phyloP scores from a whole-genome alignment of 768 basidiomycete species.

The Sarcodon aspratus region DNA sequence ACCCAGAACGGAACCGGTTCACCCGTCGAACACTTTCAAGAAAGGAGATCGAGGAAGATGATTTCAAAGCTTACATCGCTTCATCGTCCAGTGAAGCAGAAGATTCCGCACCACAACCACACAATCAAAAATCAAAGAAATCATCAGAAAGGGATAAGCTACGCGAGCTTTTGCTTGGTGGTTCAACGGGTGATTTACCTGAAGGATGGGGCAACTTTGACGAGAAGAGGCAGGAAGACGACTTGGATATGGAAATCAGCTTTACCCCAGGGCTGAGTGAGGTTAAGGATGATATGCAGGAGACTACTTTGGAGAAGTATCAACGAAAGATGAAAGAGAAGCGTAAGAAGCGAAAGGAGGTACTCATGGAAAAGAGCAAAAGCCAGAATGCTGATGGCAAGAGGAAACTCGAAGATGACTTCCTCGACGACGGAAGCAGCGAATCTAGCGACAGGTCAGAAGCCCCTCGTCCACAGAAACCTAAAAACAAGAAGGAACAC shows the following conservation, averaged over 20 bases:
- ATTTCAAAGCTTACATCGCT: slow-evolving; percentile 53
- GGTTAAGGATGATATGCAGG: slow-evolving; percentile 38
- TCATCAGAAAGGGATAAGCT: slow-evolving; percentile 52
- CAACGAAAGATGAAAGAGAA: slow-evolving; percentile 87
- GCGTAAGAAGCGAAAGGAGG: slow-evolving; percentile 69
- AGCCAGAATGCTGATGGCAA: slow-evolving; percentile 5
- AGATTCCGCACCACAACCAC: slow-evolving; percentile 13
- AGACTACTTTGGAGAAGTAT: slow-evolving; percentile 86
- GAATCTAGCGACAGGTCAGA: slow-evolving; percentile 10
- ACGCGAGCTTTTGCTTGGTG: slow-evolving; percentile 64
- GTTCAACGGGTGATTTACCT: slow-evolving; percentile 55
- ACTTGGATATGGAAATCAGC: slow-evolving; percentile 90
- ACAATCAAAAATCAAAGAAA: slow-evolving; percentile 40
- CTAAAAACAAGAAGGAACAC: slow-evolving; percentile 10
- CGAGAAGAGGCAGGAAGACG: slow-evolving; percentile 25
- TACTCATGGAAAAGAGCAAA: slow-evolving; percentile 30
- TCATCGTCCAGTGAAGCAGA: slow-evolving; percentile 45
- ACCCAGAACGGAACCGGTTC: slow-evolving; percentile 71
- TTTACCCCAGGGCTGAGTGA: slow-evolving; percentile 78
- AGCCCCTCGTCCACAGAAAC: slow-evolving; percentile 10
- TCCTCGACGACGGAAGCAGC: slow-evolving; percentile 52
- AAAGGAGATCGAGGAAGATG: slow-evolving; percentile 85
- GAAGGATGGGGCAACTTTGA: slow-evolving; percentile 65
- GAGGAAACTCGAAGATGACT: slow-evolving; percentile 45
- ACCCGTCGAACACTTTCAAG: slow-evolving; percentile 70